Evolutionary conservation across 2,329 filamentous ascomycete species (phyloP).

Genomic region (Sporothrix sp.): DNA sequence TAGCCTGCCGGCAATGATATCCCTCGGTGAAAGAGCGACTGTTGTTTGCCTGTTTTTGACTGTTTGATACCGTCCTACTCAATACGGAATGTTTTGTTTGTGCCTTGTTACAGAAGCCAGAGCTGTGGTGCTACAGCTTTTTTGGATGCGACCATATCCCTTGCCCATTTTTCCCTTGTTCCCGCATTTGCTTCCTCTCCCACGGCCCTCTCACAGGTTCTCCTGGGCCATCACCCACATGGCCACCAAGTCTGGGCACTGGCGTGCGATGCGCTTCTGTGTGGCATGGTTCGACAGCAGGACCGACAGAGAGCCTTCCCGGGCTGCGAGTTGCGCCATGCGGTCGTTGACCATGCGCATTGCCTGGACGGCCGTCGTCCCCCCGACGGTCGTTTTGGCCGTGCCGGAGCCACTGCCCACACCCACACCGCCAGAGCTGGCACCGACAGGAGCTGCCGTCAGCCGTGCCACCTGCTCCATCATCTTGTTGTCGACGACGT

Average conservation of each 20-base stretch:
- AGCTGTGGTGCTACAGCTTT: background rate
- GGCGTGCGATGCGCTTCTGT: conserved; percentile 18
- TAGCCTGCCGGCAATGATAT: background rate
- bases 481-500: conserved; percentile 7
- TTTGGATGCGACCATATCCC: too few species aligned
- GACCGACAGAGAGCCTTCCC: conserved; percentile 14
- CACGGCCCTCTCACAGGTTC: conserved; percentile 8
- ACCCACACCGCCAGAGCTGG: too few species aligned
- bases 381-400: background rate
- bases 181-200: background rate
- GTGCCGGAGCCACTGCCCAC: too few species aligned
- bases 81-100: background rate
- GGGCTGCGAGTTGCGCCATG: conserved; percentile 3
- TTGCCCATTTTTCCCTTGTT: background rate
- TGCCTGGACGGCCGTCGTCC: background rate
- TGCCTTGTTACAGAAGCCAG: background rate
- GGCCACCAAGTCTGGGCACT: conserved; percentile 19
- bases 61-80: background rate
- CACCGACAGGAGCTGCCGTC: background rate
- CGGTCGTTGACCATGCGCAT: conserved; percentile 14
- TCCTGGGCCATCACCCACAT: conserved; percentile 19
- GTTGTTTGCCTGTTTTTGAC: background rate
- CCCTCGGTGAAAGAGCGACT: background rate
- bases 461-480: conserved; percentile 13
- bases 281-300: conserved; percentile 18